Evolutionary conservation across 78 protist genomes (phyloP).

Genomic region (Bodo saltans): DNA sequence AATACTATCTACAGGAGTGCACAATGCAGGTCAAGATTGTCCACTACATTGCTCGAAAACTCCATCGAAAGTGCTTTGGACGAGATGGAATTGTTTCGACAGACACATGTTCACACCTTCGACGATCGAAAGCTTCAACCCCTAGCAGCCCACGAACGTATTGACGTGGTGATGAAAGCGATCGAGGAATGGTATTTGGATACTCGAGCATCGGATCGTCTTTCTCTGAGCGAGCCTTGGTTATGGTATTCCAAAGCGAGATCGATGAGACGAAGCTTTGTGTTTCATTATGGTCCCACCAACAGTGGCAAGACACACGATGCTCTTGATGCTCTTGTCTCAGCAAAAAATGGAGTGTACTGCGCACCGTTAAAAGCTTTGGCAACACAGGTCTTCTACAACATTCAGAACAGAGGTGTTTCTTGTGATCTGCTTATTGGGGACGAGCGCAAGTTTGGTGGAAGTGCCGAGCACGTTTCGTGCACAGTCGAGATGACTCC

Average conservation of each 20-base stretch:
- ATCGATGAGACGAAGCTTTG: background rate
- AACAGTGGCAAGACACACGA: slow-evolving; percentile 69
- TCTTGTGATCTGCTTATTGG: slow-evolving; percentile 61
- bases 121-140: too few relatives aligned
- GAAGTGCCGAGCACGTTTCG: slow-evolving; percentile 28
- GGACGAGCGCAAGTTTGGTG: slow-evolving; percentile 30
- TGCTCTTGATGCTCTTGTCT: slow-evolving; percentile 26
- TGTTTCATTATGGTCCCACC: slow-evolving; percentile 70
- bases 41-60: too few relatives aligned
- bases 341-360: slow-evolving; percentile 39
- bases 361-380: slow-evolving; percentile 62
- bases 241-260: slow-evolving; percentile 31
- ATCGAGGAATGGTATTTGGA: too few relatives aligned
- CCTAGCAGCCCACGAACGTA: too few relatives aligned
- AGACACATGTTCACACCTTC: too few relatives aligned
- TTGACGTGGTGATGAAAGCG: too few relatives aligned
- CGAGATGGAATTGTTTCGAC: too few relatives aligned
- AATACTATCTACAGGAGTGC: too few relatives aligned
- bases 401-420: slow-evolving; percentile 9
- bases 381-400: slow-evolving; percentile 51
- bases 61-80: too few relatives aligned
- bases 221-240: too few relatives aligned
- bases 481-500: slow-evolving; percentile 75
- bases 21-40: too few relatives aligned
- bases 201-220: too few relatives aligned